Base-by-base conservation (phyloP, 1,139 yeast species). In the Lodderomyces orthopsilosis region DNA sequence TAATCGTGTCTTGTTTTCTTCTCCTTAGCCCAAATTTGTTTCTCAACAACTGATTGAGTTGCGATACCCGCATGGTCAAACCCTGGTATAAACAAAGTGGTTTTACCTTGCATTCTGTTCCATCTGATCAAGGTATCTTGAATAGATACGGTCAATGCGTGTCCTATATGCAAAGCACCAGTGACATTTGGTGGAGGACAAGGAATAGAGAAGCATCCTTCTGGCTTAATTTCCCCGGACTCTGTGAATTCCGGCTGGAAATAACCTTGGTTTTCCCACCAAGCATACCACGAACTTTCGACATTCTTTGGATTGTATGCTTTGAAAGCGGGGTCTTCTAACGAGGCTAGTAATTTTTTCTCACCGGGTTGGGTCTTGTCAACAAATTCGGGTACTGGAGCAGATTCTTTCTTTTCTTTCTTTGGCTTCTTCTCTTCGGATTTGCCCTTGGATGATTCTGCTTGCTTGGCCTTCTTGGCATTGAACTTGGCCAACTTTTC, bases 11-110 rank as follows among this genome's bases (percentile, higher is more conserved):
- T 85, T 44, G 98, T 89, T 64, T 85, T 79, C 70, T 83, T 78
- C 62, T 89, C 91, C 55, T 81, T 80, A 45, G 88, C 86, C 96
- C 96, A 90, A 38, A 93, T 67, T 74, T 86, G 94, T 69, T 93
- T 94, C 70, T 93, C 99, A 51, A 93, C 98, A 53, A 94, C 98
- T 19, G 97, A 88, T 68, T 93, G 99, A 17, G 98, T 94, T 38
- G 97, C 95, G 66, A 93, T 91, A 77, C 99, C 99, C 23, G 98
- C 98, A 63, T 93, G 99, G 67, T 93, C 98, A 59, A 93, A 93
- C 37, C 99, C 99, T 41, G 98, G 98, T 51, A 93, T 67, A 66
- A 86, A 94, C 51, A 93, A 74, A 17, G 93, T 91, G 41, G 98
- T 90, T 68, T 87, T 88, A 44, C 98, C 98, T 68, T 84, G 85